These are phyloP conservation scores for Microglena sp. DNA, from an alignment of 139 green algal species.

Conservation along the genomic window DNA sequence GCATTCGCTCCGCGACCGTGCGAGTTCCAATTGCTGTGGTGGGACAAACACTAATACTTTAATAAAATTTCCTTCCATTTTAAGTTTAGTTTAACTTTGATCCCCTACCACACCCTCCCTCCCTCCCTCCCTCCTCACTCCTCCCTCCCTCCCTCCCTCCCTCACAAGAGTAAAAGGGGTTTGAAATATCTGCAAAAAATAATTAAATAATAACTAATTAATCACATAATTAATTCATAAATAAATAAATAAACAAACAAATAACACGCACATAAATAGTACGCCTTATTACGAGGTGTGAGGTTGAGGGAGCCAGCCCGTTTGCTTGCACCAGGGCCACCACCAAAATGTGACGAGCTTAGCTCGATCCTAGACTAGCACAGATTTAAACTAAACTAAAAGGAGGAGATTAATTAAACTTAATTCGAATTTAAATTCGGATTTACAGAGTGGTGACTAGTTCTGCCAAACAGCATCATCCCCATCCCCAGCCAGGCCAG, in stretches of 20 bases:
- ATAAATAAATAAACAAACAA: too few species aligned
- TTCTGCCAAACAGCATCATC: too few species aligned
- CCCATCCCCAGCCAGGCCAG: too few species aligned
- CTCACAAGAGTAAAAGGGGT: neutral
- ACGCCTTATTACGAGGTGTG: neutral
- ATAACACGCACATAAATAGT: too few species aligned
- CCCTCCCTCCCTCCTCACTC: neutral
- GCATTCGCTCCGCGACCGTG: too few species aligned
- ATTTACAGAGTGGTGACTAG: too few species aligned
- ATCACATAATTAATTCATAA: too few species aligned
- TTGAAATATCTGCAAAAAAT: neutral
- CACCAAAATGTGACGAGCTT: neutral
- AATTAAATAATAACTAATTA: neutral
- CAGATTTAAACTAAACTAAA: neutral
- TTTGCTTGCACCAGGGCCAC: neutral
- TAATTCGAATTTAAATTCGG: too few species aligned
- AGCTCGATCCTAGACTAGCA: neutral
- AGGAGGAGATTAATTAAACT: too few species aligned
- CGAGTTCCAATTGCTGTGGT: constrained; percentile 66
- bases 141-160: neutral
- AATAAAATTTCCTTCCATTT: too few species aligned
- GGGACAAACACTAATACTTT: constrained; percentile 53
- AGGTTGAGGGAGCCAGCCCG: neutral
- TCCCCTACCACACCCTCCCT: too few species aligned
- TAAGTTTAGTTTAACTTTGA: too few species aligned